Conservation (phyloP, 352 stramenopile genomes). For the Saprolegnia diclina region DNA sequence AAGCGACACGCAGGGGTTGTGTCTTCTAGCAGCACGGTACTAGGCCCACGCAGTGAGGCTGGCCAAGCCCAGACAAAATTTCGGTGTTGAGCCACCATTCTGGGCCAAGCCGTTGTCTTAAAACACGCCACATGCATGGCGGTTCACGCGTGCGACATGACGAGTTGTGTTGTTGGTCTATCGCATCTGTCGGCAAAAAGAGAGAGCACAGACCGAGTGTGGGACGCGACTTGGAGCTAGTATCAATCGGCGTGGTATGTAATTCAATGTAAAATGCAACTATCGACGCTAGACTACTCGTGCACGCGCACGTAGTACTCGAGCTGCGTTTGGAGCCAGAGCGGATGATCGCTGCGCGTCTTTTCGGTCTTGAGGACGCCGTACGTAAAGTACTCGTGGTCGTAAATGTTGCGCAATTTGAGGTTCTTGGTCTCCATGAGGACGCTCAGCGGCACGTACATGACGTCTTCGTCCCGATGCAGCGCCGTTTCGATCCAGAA, state of each 20-base stretch:
- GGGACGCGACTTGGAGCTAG: too few species aligned
- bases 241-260: too few species aligned
- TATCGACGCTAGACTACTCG: neutral
- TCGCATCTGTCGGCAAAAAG: too few species aligned
- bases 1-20: too few species aligned
- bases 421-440: constrained; percentile 9
- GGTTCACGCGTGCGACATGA: too few species aligned
- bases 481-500: constrained; percentile 4
- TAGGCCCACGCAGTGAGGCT: neutral
- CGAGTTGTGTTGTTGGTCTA: too few species aligned
- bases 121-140: neutral
- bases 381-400: constrained; percentile 12
- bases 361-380: neutral
- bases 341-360: neutral
- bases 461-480: neutral
- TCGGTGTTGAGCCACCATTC: neutral
- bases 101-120: neutral
- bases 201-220: too few species aligned
- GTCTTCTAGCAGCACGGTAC: too few species aligned
- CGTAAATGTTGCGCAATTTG: neutral
- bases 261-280: too few species aligned
- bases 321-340: neutral
- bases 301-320: constrained; percentile 9
- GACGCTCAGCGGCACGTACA: constrained; percentile 5
- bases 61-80: neutral